Evolutionary conservation across 352 stramenopile species (phyloP), one percentile per base, ranked within the genome.

Genomic region (Thraustotheca clavata): DNA sequence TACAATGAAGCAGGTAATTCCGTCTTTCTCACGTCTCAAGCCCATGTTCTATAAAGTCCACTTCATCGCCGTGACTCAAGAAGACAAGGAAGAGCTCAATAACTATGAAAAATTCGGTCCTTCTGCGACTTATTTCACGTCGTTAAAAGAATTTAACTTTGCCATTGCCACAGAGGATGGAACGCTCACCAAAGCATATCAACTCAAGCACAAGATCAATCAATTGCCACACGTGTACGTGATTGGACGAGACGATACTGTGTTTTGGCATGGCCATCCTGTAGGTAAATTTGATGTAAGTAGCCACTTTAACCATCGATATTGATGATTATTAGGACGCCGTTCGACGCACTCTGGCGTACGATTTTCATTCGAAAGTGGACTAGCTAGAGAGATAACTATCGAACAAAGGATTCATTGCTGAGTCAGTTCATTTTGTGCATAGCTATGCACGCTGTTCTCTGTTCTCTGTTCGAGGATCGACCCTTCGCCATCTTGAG

Each of bases 51-150:
- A n/a, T n/a, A n/a, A n/a, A n/a, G 70, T 86, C 26, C 75, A 87
- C 61, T 82, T 87, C 63, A 49, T 91, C 7, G 82, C 67, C 3
- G 47, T 91, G 59, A 91, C 82, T 4, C 82, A 91, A 49, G 79
- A 91, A 43, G 76, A 75, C 22, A 79, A 73, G 4, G 76, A 85
- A 52, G 80, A 89, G 43, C 59, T 89, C 36, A 67, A 62, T 12
- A 75, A 75, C 71, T 89, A 91, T 60, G 73, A 78, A 24, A 63
- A 76, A 14, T 86, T 88, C 67, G 80, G 77, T 0, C 69, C 72
- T 1, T 62, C 68, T 12, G 75, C 79, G n/a, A 88, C 65, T 59
- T 67, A 84, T 62, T 89, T 86, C 50, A 73, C 73, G 36, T 60
- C 74, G 32, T 59, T 91, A 29, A 67, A 73, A 39, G 54, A 72